phyloP scores from a whole-genome alignment of 805 yeast species.

The Candida chilensis region DNA sequence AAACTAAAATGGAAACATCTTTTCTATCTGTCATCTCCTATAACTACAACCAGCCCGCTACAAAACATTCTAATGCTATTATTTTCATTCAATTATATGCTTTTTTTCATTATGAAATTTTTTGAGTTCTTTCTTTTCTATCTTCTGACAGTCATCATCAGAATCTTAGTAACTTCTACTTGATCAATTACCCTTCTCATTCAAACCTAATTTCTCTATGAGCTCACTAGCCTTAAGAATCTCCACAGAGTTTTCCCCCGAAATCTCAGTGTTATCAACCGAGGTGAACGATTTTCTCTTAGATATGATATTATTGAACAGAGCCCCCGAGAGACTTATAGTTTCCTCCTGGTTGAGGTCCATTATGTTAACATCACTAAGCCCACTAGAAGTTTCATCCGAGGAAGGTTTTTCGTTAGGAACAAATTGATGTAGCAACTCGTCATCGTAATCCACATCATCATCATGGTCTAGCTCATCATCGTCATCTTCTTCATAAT shows the following conservation, averaged over 20 bases:
- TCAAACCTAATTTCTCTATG: background rate
- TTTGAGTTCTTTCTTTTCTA: too few species aligned
- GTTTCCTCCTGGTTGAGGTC: background rate
- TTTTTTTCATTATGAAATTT: too few species aligned
- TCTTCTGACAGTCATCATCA: too few species aligned
- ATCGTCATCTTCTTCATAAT: background rate
- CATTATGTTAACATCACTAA: background rate
- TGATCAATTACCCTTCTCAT: too few species aligned
- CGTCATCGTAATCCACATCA: background rate
- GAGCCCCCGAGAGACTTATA: too few species aligned
- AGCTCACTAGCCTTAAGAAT: constrained; percentile 1
- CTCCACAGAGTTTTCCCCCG: background rate
- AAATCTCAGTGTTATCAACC: background rate
- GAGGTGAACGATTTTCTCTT: background rate
- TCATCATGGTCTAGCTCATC: constrained; percentile 1
- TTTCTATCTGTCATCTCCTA: too few species aligned
- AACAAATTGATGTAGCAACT: background rate
- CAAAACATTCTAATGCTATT: too few species aligned
- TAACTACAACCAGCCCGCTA: too few species aligned
- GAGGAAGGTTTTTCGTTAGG: background rate
- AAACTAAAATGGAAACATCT: too few species aligned
- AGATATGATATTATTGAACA: too few species aligned
- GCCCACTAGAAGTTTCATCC: background rate
- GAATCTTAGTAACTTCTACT: too few species aligned
- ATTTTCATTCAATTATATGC: too few species aligned